Base-by-base conservation (phyloP, 2,329 filamentous ascomycete genomes). In the Cadophora luteo-olivacea region DNA sequence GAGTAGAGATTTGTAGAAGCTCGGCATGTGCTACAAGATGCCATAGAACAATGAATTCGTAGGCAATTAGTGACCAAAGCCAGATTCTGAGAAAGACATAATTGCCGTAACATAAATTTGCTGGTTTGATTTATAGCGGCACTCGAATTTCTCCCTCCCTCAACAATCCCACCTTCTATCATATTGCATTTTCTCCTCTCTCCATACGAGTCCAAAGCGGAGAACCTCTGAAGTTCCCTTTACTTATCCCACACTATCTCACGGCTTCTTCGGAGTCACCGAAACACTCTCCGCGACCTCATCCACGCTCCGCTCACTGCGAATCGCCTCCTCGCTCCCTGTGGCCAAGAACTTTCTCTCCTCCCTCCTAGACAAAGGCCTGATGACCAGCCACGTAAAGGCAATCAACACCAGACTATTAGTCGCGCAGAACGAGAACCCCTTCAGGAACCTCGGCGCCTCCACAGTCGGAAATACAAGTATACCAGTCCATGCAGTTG, bases 401-500 rank as follows among this genome's bases (percentile, higher is more conserved):
- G 69, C 73, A 0, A 76, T 78, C 2, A 82, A 60, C 2, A 76
- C 73, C 61, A 81, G 82, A 0, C 79, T 74, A 49, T 80, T 70
- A 0, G 61, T 49, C 1, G 69, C 72, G 57, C 66, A 70, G 49
- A 69, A 74, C 9, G 61, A 69, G 60, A 64, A 84, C 0, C 82
- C 82, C 66, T 83, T 84, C 0, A 78, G 77, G 61, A 79, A 84
- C 1, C 78, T 70, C 1, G 83, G 82, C 0, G 78, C 79, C 67
- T 84, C 82, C 3, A 81, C 79, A 0, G 82, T 84, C 0, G 78
- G 79, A 70, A 86, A 89, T 0, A 81, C 79, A 9, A 84, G 69
- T 2, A 84, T 72, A 3, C 79, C 79, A 4, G 81, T 84, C 83
- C 82, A 84, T 0, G 80, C 82, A 0, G 82, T 84, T 0, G 82